These are phyloP conservation scores for Clitoria ternatea DNA, from an alignment of 306 rosid genomes.

Conservation along the genomic window DNA sequence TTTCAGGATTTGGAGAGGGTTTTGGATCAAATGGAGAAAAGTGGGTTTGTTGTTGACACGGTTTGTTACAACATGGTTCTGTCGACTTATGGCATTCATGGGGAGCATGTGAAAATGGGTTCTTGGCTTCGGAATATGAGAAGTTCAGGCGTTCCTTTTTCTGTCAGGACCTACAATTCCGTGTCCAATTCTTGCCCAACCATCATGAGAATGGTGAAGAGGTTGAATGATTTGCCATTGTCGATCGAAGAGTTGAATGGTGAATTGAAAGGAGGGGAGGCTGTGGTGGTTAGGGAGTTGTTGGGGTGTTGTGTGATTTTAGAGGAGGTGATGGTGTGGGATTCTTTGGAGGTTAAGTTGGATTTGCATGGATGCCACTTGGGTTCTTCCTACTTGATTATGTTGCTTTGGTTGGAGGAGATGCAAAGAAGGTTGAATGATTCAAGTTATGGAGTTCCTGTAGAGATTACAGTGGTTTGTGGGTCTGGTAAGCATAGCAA, in stretches of 20 bases:
- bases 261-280: conserved; percentile 53
- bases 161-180: conserved; percentile 63
- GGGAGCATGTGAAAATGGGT: conserved; percentile 55
- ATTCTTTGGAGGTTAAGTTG: conserved; percentile 59
- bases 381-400: conserved; percentile 58
- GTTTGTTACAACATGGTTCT: conserved; percentile 74
- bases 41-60: conserved; percentile 50
- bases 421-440: conserved; percentile 37
- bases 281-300: conserved; percentile 57
- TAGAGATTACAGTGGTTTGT: conserved; percentile 52
- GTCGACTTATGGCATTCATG: conserved; percentile 58
- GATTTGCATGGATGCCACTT: conserved; percentile 80
- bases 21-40: conserved; percentile 51
- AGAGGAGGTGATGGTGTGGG: conserved; percentile 67
- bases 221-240: conserved; percentile 34
- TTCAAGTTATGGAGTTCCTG: conserved; percentile 29
- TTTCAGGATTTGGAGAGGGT: conserved; percentile 58
- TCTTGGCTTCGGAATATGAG: conserved; percentile 67
- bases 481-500: conserved; percentile 81
- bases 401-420: conserved; percentile 73
- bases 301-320: conserved; percentile 36
- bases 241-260: conserved; percentile 41
- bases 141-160: conserved; percentile 39
- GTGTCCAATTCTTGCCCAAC: conserved; percentile 63
- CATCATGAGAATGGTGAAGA: conserved; percentile 40